phyloP scores from a whole-genome alignment of 805 yeast genomes.

The Starmerella stigmatis region DNA sequence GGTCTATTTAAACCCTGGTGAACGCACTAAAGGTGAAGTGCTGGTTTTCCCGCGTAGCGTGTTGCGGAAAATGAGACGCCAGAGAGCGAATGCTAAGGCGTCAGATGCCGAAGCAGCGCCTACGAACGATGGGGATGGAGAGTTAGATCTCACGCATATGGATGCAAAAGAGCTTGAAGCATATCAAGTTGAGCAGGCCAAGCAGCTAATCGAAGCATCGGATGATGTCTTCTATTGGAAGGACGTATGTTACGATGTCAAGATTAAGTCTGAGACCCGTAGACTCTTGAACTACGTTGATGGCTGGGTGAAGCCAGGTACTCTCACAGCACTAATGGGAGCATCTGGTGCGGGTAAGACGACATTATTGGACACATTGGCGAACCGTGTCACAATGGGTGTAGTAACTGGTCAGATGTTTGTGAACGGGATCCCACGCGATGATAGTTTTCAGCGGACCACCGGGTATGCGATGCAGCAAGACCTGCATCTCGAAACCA shows the following conservation, averaged over 20 bases:
- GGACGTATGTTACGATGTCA: constrained; percentile 48
- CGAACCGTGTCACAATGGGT: constrained; percentile 62
- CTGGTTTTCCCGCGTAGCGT: constrained; percentile 24
- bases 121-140: constrained; percentile 31
- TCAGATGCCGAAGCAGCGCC: constrained; percentile 7
- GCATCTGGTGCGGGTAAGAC: constrained; percentile 85
- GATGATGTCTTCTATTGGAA: constrained; percentile 53
- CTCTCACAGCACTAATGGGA: constrained; percentile 74
- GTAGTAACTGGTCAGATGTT: constrained; percentile 60
- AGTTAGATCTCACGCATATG: constrained; percentile 22
- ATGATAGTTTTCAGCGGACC: constrained; percentile 58
- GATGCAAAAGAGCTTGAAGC: constrained; percentile 25
- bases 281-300: constrained; percentile 40
- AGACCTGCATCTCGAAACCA: constrained; percentile 58
- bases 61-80: constrained; percentile 14
- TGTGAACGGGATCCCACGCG: constrained; percentile 58
- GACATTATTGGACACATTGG: constrained; percentile 59
- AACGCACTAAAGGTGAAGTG: constrained; percentile 30
- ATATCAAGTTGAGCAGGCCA: constrained; percentile 21
- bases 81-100: constrained; percentile 3
- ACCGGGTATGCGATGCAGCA: constrained; percentile 79
- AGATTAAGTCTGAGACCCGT: constrained; percentile 34
- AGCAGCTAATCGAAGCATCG: constrained; percentile 28
- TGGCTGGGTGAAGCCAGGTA: constrained; percentile 74
- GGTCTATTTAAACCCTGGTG: constrained; percentile 27